phyloP scores from a whole-genome alignment of 331 rosid species.

The Ulmus americana region DNA sequence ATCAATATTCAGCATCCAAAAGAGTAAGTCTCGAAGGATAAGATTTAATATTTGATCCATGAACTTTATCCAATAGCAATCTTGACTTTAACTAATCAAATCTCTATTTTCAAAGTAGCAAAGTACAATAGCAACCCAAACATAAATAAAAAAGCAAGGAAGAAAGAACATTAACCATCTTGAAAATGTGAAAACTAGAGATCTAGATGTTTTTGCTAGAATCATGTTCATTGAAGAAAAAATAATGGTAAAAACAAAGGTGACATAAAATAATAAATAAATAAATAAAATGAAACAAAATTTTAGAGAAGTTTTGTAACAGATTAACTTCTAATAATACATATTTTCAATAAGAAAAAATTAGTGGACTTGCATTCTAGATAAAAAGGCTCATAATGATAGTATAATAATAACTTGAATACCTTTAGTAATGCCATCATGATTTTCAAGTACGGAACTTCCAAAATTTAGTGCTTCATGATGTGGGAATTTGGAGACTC shows the following conservation, averaged over 20 bases:
- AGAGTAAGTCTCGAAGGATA: not conserved
- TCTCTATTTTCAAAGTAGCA: not conserved
- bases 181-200: slow-evolving; percentile 92
- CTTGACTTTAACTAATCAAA: not conserved
- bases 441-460: slow-evolving; percentile 72
- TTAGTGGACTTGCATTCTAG: not conserved
- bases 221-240: slow-evolving; percentile 52
- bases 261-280: slow-evolving; percentile 3
- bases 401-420: not conserved
- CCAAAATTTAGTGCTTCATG: slow-evolving; percentile 83
- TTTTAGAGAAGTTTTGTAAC: not conserved
- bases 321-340: not conserved
- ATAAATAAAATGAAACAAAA: not conserved
- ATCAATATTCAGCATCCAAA: not conserved
- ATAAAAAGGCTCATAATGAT: not conserved
- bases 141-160: not conserved
- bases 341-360: not conserved
- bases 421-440: slow-evolving; percentile 90
- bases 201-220: slow-evolving; percentile 89
- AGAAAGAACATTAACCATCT: slow-evolving; percentile 35
- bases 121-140: not conserved
- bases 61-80: not conserved
- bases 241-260: not conserved
- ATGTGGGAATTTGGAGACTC: slow-evolving; percentile 73
- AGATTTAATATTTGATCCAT: not conserved